A percentile compares a stretch with the other conserved stretches of the same genome.
Conservation (phyloP, 1,139 yeast genomes). For the Casaregolazyma suthepensis region DNA sequence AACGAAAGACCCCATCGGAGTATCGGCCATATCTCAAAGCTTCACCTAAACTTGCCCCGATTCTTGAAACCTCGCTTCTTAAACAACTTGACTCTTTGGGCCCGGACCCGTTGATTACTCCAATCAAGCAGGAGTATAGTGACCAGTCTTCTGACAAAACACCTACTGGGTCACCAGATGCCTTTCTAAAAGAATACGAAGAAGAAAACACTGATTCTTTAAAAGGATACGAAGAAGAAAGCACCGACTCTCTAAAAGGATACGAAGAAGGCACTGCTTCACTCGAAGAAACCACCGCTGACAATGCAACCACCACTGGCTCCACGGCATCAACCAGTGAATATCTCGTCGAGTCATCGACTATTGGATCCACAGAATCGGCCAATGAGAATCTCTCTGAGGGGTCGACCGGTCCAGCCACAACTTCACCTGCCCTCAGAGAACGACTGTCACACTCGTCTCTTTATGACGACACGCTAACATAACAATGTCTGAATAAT, state of each 20-base stretch:
- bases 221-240: background rate
- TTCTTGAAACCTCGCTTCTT: constrained; percentile 7
- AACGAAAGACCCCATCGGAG: background rate
- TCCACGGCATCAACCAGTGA: background rate
- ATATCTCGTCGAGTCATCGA: too few relatives aligned
- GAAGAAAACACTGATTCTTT: background rate
- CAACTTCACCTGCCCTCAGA: background rate
- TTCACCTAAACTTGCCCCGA: constrained; percentile 3
- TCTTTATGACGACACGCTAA: background rate
- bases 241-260: background rate
- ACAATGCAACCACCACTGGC: background rate
- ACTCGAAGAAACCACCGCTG: background rate
- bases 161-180: background rate
- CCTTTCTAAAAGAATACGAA: background rate
- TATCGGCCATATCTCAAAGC: constrained; percentile 1
- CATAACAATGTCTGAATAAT: background rate
- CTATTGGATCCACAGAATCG: too few relatives aligned
- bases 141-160: background rate
- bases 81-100: constrained; percentile 13
- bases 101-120: constrained; percentile 12
- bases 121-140: background rate
- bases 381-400: background rate
- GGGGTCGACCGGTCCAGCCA: constrained; percentile 1
- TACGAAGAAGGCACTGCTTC: too few relatives aligned
- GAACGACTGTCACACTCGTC: background rate